Base-by-base conservation (phyloP, 371 early-diverging fungal species). In the Syncephalis plumigaleata region DNA sequence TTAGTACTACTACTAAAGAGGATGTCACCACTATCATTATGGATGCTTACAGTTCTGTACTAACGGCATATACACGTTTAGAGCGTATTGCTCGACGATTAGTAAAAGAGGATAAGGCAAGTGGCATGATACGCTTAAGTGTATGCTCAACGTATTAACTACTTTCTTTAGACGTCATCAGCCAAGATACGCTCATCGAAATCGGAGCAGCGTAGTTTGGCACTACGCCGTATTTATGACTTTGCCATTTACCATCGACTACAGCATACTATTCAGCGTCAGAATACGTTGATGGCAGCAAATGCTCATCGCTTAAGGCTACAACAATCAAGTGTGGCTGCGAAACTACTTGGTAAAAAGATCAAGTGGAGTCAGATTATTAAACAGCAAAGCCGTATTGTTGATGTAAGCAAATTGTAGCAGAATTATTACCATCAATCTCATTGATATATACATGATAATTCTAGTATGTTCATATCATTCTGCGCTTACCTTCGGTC, bases 121-220 rank as follows among this genome's bases (percentile, higher is more conserved):
- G 31, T 31, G 31, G 4, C 4, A 11, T 31, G 4, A 7, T 31
- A 31, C 11, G 31, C 11, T 7, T 4, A 31, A 31, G 11, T 31
- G n/a, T n/a, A n/a, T n/a, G n/a, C n/a, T n/a, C n/a, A n/a, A n/a
- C n/a, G 11, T 31, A 31, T 31, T 31, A 7, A 31, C 11, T 23
- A 48, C 1, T 49, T 50, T 24, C 25, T 24, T 23, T 49, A 64
- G 71, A 64, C 66, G 38, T 78, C 81, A 0, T 65, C 70, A 1
- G 73, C 77, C 18, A 79, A 80, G 54, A 73, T 81, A 25, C 69
- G 70, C 22, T 83, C 84, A 0, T 79, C 80, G 7, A 78, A 77
- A 58, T 76, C 77, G 4, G 76, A 70, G 25, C 66, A 72, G 47
- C 66, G 65, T 17, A 75, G 79, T 0, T 64, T 68, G 18, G 70